phyloP scores from a whole-genome alignment of 805 yeast genomes.

The Kodamaea kakaduensis region DNA sequence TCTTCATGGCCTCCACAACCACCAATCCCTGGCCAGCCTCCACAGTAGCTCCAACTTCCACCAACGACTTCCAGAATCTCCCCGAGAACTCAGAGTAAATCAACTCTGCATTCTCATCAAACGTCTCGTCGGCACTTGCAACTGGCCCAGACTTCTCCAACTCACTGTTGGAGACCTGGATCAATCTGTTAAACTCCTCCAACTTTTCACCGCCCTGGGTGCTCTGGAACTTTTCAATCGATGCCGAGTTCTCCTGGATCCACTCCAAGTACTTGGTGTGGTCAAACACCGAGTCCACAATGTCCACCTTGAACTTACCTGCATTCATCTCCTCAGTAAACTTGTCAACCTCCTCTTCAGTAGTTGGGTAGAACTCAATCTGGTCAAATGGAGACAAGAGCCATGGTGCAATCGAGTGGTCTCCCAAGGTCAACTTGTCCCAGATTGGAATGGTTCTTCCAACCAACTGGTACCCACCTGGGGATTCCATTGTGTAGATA shows the following conservation, averaged over 20 bases:
- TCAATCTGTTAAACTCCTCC: slow-evolving; percentile 79
- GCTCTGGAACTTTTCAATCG: slow-evolving; percentile 65
- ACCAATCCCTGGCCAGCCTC: slow-evolving; percentile 72
- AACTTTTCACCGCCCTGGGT: slow-evolving; percentile 76
- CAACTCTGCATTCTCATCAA: slow-evolving; percentile 74
- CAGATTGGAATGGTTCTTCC: slow-evolving; percentile 97
- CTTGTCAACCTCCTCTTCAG: slow-evolving; percentile 75
- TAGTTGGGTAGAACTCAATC: slow-evolving; percentile 88
- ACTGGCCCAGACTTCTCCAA: slow-evolving; percentile 51
- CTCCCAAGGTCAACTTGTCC: slow-evolving; percentile 85
- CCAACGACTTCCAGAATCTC: slow-evolving; percentile 91
- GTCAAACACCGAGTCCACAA: slow-evolving; percentile 76
- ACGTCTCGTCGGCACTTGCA: slow-evolving; percentile 46
- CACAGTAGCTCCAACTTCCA: slow-evolving; percentile 72
- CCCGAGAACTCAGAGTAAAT: slow-evolving; percentile 97
- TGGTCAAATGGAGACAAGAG: slow-evolving; percentile 88
- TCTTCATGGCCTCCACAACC: slow-evolving; percentile 97
- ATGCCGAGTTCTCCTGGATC: slow-evolving; percentile 67
- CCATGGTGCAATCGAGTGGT: slow-evolving; percentile 73
- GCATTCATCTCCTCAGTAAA: slow-evolving; percentile 70
- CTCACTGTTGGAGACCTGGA: slow-evolving; percentile 77
- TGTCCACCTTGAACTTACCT: slow-evolving; percentile 74
- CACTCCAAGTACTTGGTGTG: slow-evolving; percentile 74
- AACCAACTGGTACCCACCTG: slow-evolving; percentile 96
- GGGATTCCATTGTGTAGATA: slow-evolving; percentile 95